A percentile compares a stretch with the other conserved stretches of the same genome.
phyloP scores from a whole-genome alignment of 805 yeast species.

The Barnettozyma pratensis region DNA sequence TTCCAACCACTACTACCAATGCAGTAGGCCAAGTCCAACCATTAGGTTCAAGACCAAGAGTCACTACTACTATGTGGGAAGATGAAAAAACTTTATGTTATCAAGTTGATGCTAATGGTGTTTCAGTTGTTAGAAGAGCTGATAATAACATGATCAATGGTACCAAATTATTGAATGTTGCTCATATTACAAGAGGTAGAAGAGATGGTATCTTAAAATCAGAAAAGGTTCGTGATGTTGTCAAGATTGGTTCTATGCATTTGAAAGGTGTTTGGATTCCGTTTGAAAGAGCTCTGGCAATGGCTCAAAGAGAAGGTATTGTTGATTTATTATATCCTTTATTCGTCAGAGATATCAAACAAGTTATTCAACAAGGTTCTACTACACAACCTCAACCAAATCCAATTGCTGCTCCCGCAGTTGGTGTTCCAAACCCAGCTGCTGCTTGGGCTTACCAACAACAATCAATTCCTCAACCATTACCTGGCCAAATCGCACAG shows the following conservation, averaged over 20 bases:
- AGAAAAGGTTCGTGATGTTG: constrained; percentile 73
- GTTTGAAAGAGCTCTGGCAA: constrained; percentile 72
- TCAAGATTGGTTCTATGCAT: constrained; percentile 83
- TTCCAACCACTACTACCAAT: not conserved
- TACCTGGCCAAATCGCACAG: constrained; percentile 4
- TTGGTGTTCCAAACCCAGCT: not conserved
- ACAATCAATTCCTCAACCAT: constrained; percentile 11
- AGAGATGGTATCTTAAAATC: constrained; percentile 79
- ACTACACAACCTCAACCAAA: constrained; percentile 26
- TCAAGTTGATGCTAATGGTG: constrained; percentile 80
- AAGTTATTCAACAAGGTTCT: constrained; percentile 33
- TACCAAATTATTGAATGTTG: constrained; percentile 75
- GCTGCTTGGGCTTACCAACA: constrained; percentile 6
- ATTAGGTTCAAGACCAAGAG: constrained; percentile 43
- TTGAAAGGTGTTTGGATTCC: constrained; percentile 91
- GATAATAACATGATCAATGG: constrained; percentile 86
- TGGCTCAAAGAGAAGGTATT: constrained; percentile 78
- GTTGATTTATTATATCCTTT: constrained; percentile 61
- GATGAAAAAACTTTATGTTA: constrained; percentile 81
- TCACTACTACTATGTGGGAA: constrained; percentile 88
- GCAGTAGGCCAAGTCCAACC: constrained; percentile 26
- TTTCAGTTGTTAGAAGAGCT: constrained; percentile 76
- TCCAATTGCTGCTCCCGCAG: constrained; percentile 7
- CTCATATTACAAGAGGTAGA: constrained; percentile 83
- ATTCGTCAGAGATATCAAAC: constrained; percentile 69